A percentile compares a stretch with the other conserved stretches of the same genome.
phyloP scores from a whole-genome alignment of 306 rosid species.

The Acacia acuminata region DNA sequence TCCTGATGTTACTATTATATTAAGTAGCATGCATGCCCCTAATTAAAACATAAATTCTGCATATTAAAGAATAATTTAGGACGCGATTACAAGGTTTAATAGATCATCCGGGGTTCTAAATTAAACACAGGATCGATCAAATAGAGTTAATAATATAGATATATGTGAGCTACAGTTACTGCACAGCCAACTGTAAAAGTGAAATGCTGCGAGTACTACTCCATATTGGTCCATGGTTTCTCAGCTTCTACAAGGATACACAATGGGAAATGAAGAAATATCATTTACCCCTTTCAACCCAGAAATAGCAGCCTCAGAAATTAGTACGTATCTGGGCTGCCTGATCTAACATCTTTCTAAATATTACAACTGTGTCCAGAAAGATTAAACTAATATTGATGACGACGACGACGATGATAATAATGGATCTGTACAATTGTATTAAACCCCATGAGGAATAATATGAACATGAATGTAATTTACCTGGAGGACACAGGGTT shows the following conservation, averaged over 20 bases:
- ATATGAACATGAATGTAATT: background rate
- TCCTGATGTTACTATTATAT: constrained; percentile 11
- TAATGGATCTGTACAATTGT: constrained; percentile 36
- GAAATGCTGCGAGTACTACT: constrained; percentile 35
- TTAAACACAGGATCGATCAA: background rate
- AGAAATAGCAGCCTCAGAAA: constrained; percentile 2
- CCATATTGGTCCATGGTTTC: constrained; percentile 40
- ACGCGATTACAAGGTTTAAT: background rate
- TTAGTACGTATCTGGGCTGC: constrained; percentile 3
- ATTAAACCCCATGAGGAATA: constrained; percentile 1
- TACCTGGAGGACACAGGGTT: constrained; percentile 97
- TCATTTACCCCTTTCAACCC: constrained; percentile 32
- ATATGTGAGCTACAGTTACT: constrained; percentile 22
- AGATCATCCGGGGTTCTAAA: background rate
- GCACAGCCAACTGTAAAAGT: constrained; percentile 43
- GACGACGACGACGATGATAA: background rate
- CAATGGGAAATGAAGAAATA: constrained; percentile 26
- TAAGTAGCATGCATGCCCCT: background rate
- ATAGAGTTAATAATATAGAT: background rate
- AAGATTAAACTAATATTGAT: background rate
- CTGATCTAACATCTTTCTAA: constrained; percentile 17
- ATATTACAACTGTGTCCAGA: constrained; percentile 22
- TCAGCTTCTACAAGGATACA: constrained; percentile 23
- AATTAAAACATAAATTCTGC: background rate
- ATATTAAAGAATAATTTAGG: background rate